Conservation (phyloP, 148 eudicot genomes). For the Vaccinium darrowii region DNA sequence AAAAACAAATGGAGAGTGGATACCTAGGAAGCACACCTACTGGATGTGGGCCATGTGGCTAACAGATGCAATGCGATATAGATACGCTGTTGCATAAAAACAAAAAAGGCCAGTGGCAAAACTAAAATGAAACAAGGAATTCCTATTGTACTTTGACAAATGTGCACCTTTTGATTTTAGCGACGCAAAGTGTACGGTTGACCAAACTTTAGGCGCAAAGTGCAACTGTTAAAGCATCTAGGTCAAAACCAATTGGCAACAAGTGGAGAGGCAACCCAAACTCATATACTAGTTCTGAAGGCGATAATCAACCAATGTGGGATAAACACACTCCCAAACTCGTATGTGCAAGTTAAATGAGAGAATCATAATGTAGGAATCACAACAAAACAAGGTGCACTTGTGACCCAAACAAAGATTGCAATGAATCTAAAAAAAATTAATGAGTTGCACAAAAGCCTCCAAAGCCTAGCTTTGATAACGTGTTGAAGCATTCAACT, state of each 20-base stretch:
- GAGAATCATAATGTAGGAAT: background rate
- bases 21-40: background rate
- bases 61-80: background rate
- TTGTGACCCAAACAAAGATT: background rate
- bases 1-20: background rate
- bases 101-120: background rate
- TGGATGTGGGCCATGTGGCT: background rate
- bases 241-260: background rate
- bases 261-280: no score
- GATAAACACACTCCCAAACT: background rate
- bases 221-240: background rate
- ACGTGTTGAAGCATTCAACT: background rate
- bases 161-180: background rate
- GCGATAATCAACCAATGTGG: background rate
- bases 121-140: background rate
- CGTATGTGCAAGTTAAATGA: background rate
- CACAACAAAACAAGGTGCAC: background rate
- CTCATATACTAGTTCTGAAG: background rate
- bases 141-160: background rate
- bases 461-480: background rate
- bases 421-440: background rate
- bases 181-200: background rate
- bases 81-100: background rate
- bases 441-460: background rate
- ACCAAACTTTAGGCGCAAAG: background rate